Evolutionary conservation across 805 yeast genomes (phyloP), one percentile per base, ranked within the genome.

Genomic region (Candida xiaguanensis): DNA sequence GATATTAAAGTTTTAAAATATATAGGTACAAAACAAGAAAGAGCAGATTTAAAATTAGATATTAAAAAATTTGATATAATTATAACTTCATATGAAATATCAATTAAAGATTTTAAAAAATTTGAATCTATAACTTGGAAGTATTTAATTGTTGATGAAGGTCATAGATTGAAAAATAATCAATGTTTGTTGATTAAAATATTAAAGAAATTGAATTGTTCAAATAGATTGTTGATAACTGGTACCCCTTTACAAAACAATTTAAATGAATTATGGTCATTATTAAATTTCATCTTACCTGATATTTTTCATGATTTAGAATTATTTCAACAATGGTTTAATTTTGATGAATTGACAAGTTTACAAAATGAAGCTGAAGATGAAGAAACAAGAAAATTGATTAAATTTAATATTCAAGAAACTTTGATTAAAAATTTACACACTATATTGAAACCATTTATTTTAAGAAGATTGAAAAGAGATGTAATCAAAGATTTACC

Each of bases 211-310:
- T 70, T 87, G 27, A 66, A 74, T 12, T 80, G 84, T 1, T 69
- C 78, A 1, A 91, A 91, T 54, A 67, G 96, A 45, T 65, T 91
- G 34, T 65, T 91, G 19, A 64, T 91, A 11, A 91, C 99, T 0
- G 99, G 99, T n/a, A 91, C 99, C 0, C 98, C 99, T 0, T 67
- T 91, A 38, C 99, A 91, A 58, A 91, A 91, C 57, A 91, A 90
- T 53, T 65, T 91, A 41, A 76, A 83, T 38, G 98, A 93, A 61
- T 64, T 93, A 27, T 91, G 98, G 98, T 84, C 96, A 0, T 65
- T 93, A 41, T 68, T 91, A 39, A 93, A 93, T 56, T 91, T 91
- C 55, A 82, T 93, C 25, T 66, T 91, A 37, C 99, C 99, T 0
- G 96, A 89, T 51, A 85, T 93, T 20, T 91, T 91, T 58, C 86